Evolutionary conservation across 2,329 filamentous ascomycete species (phyloP).

Genomic region (Colletotrichum sp.): DNA sequence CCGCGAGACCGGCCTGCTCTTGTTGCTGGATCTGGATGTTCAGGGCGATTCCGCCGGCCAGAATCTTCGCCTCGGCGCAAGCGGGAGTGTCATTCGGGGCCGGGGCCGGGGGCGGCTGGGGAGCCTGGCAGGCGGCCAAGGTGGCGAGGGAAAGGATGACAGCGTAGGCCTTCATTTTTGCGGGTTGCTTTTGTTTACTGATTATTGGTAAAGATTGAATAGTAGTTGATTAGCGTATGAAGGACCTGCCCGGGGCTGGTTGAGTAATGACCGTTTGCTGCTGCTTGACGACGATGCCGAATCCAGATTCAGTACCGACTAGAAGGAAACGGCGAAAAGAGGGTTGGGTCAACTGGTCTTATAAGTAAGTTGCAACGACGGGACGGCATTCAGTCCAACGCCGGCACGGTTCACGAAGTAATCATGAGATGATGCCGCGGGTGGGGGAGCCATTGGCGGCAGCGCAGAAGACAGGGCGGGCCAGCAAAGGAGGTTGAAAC

Average conservation of each 20-base stretch:
- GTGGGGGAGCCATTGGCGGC: not conserved
- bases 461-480: not conserved
- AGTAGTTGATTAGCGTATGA: not conserved
- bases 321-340: fast-evolving
- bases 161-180: conserved; percentile 15
- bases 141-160: conserved; percentile 7
- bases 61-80: conserved; percentile 19
- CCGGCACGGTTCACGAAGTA: not conserved
- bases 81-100: conserved; percentile 5
- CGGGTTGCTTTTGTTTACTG: not conserved
- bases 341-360: not conserved
- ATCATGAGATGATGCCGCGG: conserved; percentile 4
- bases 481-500: not conserved
- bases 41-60: conserved; percentile 14
- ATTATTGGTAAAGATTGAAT: conserved; percentile 7
- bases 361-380: conserved; percentile 7
- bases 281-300: conserved; percentile 10
- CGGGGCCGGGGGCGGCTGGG: not conserved
- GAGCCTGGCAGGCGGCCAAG: not conserved
- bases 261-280: conserved; percentile 17
- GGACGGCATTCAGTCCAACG: not conserved
- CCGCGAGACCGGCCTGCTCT: conserved; percentile 5
- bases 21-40: conserved; percentile 19
- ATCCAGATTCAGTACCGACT: conserved; percentile 9
- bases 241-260: not conserved